Evolutionary conservation across 179 eudicot genomes (phyloP).

Genomic region (Drosera spatulata): DNA sequence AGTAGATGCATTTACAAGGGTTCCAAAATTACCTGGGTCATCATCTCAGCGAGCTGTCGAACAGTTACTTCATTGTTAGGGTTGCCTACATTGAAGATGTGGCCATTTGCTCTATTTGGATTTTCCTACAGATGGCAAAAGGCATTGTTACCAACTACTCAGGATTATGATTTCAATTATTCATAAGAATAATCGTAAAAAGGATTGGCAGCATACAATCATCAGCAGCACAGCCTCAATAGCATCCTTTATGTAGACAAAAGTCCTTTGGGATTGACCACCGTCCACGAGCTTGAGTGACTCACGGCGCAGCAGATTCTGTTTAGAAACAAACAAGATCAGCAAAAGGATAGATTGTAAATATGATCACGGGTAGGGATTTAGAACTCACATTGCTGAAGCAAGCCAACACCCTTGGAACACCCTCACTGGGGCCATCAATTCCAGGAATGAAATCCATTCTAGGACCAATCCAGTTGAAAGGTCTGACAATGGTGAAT

Average conservation of each 20-base stretch:
- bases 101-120: conserved; percentile 88
- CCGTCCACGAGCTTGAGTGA: conserved; percentile 98
- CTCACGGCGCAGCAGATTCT: conserved; percentile 87
- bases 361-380: neutral
- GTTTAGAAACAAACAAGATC: conserved; percentile 4
- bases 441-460: conserved; percentile 99
- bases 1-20: no score
- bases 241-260: conserved; percentile 88
- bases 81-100: conserved; percentile 94
- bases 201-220: conserved; percentile 49
- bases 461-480: conserved; percentile 98
- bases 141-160: no score
- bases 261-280: conserved; percentile 94
- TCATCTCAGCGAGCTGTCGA: conserved; percentile 97
- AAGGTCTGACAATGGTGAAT: conserved; percentile 93
- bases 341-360: neutral
- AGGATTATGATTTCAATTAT: no score
- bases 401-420: conserved; percentile 96
- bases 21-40: conserved; percentile 53
- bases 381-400: conserved; percentile 71
- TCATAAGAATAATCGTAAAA: no score
- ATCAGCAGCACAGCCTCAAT: conserved; percentile 88
- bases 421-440: conserved; percentile 99
- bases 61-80: conserved; percentile 98
- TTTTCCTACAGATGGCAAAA: conserved; percentile 51